Percentiles rank a stretch among this genome's conserved stretches.
These are phyloP conservation scores for Truncatella angustata DNA, from an alignment of 2,329 filamentous ascomycete species.

Conservation along the genomic window DNA sequence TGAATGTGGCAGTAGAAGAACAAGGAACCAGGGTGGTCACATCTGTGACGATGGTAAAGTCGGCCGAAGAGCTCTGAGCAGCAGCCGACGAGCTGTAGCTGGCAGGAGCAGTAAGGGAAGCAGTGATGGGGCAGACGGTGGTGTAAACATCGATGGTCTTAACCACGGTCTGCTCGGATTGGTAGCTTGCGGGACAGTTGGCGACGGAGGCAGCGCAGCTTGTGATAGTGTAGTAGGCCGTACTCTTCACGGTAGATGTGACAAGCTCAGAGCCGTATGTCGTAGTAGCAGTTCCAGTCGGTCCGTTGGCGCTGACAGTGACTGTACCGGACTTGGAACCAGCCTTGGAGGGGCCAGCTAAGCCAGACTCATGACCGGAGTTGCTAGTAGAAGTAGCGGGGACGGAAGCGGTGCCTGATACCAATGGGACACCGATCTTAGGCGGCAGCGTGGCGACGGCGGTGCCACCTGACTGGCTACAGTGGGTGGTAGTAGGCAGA, in stretches of 20 bases:
- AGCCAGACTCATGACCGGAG: background rate
- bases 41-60: constrained; percentile 20
- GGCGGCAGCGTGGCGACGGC: constrained; percentile 4
- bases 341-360: background rate
- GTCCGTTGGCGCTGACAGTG: constrained; percentile 1
- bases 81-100: constrained; percentile 13
- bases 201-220: constrained; percentile 34
- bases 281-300: constrained; percentile 7
- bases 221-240: constrained; percentile 30
- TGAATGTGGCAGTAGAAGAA: constrained; percentile 24
- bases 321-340: constrained; percentile 12
- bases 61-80: background rate
- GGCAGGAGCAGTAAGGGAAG: constrained; percentile 18
- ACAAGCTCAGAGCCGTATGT: constrained; percentile 11
- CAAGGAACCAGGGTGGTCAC: constrained; percentile 24
- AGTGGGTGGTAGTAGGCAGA: constrained; percentile 35
- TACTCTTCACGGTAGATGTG: constrained; percentile 22
- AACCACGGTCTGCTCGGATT: constrained; percentile 30
- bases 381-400: background rate
- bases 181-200: constrained; percentile 38
- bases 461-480: constrained; percentile 21
- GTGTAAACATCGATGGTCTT: constrained; percentile 28
- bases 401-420: background rate
- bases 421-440: background rate
- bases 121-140: constrained; percentile 27